Evolutionary conservation across 2,329 filamentous ascomycete genomes (phyloP), one percentile per base, ranked within the genome.

Genomic region (Fusarium staphyleae): DNA sequence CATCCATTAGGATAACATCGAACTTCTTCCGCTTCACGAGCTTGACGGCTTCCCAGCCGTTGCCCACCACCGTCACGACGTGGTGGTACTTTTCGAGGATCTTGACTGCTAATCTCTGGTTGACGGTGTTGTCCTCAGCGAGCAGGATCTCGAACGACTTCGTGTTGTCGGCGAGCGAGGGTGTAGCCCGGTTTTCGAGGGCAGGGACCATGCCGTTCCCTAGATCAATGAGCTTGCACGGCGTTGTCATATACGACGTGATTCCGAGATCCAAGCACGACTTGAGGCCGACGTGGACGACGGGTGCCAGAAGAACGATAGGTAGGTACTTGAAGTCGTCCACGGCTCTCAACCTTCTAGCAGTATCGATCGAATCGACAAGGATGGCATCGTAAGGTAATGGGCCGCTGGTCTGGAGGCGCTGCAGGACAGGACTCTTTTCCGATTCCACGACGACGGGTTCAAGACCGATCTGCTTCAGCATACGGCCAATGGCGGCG

Each of bases 231-330:
- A 93, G 86, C 68, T 93, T 84, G 75, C 95, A 98, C 8, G 95
- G 95, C 13, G 92, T 96, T 2, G 95, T 98, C 92, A 98, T 97
- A 75, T 97, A 98, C 43, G 93, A 97, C n/a, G 93, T 96, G 65
- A 99, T 96, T 59, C 95, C 93, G 60, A 98, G 83, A 72, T 98
- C 95, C 54, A 98, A 78, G 52, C 93, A 95, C 3, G 91, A 95
- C 77, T 96, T 96, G 66, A 99, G 81, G 72, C 87, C 96, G 63
- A 98, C 91, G 56, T 93, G 90, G 11, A 98, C 92, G 29, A 91
- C 81, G 0, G 93, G 92, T 36, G 92, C 95, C 37, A 98, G 78
- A 56, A 98, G 84, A 35, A 99, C 93, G 62, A 99, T 93, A 3
- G 95, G 95, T 37, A 97, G 91, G 71, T 97, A 98, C 78, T 97